A percentile compares a stretch with the other conserved stretches of the same genome.
Conservation (phyloP, 2,329 filamentous ascomycete genomes). For the Diaporthe nobilis region DNA sequence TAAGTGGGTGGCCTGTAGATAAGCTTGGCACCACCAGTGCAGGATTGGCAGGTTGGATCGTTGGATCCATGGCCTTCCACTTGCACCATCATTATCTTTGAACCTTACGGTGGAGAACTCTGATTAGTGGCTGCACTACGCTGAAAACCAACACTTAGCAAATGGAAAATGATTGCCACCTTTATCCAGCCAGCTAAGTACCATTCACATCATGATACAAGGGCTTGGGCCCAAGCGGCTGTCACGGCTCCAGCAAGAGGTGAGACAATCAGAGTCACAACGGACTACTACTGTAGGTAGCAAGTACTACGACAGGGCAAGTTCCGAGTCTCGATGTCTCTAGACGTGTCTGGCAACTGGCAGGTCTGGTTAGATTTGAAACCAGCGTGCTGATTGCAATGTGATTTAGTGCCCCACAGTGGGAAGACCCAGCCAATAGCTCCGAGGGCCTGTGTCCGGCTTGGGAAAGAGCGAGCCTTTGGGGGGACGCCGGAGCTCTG, state of each 20-base stretch:
- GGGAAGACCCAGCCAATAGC: constrained; percentile 19
- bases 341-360: constrained; percentile 1
- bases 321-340: constrained; percentile 10
- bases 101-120: neutral
- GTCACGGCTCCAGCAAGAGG: neutral
- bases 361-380: constrained; percentile 11
- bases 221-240: neutral
- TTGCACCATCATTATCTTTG: neutral
- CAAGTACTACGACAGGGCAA: neutral
- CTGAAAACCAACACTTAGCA: neutral
- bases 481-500: neutral
- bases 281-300: neutral
- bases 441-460: neutral
- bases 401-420: constrained; percentile 25
- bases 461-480: constrained; percentile 18
- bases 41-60: neutral
- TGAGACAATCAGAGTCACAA: constrained; percentile 26
- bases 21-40: neutral
- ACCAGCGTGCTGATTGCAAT: constrained; percentile 26
- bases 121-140: constrained; percentile 2
- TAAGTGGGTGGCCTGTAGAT: constrained; percentile 12
- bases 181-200: neutral
- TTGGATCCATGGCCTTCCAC: neutral
- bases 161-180: neutral
- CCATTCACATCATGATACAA: neutral